A percentile compares a stretch with the other conserved stretches of the same genome.
Evolutionary conservation across 139 green algal genomes (phyloP).

Genomic region (Mesotaenium endlicherianum): DNA sequence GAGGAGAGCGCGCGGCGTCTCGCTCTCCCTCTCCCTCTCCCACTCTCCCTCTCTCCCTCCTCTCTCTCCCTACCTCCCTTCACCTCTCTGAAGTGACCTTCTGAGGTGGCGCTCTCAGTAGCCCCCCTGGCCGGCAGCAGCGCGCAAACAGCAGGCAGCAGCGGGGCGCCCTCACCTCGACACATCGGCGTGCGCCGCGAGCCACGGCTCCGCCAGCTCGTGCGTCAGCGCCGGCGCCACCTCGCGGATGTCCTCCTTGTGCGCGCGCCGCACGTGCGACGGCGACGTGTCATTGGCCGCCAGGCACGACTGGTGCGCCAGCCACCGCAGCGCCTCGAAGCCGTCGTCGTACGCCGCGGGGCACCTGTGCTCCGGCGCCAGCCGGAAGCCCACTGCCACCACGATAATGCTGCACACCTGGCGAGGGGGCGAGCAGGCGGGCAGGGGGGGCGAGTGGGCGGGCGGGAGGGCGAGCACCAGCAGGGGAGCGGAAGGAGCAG

Average conservation of each 20-base stretch:
- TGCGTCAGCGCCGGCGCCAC: not conserved
- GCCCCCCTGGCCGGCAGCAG: too few species aligned
- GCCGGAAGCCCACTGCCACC: constrained; percentile 25
- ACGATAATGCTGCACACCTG: constrained; percentile 41
- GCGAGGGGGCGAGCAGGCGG: not conserved
- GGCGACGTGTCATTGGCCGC: constrained; percentile 21
- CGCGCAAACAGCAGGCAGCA: too few species aligned
- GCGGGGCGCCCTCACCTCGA: constrained; percentile 1
- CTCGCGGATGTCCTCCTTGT: not conserved
- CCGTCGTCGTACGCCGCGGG: constrained; percentile 38
- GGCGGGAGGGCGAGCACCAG: too few species aligned
- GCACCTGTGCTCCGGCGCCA: constrained; percentile 38
- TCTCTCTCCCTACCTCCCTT: not conserved
- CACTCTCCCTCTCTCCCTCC: not conserved
- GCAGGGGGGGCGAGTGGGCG: not conserved
- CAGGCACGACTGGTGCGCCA: constrained; percentile 10
- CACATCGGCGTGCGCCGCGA: constrained; percentile 27
- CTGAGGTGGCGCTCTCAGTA: too few species aligned
- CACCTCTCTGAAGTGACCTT: not conserved
- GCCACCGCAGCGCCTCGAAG: constrained; percentile 32
- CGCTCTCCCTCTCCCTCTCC: not conserved
- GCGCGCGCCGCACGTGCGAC: not conserved
- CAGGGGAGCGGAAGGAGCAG: too few species aligned
- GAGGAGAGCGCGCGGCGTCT: not conserved
- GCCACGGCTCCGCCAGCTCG: constrained; percentile 34